Evolutionary conservation across 1,139 yeast genomes (phyloP), one percentile per base, ranked within the genome.

Genomic region (Geotrichum citri-aurantii): DNA sequence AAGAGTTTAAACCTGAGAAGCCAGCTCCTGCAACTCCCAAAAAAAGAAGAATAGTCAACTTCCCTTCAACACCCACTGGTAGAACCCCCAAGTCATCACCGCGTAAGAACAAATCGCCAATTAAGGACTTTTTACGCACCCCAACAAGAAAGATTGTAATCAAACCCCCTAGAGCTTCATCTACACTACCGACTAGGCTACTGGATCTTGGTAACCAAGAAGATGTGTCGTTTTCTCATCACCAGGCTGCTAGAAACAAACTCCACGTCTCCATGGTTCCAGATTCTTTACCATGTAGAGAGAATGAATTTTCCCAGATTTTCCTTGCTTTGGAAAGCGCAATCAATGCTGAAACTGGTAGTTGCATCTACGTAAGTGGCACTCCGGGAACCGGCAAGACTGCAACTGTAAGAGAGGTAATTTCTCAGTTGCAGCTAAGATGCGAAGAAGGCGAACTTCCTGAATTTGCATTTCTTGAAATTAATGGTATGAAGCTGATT

Each of bases 371-470:
- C 68, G 84, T 93, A 6, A 89, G 97, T 72, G 99, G 99, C 1
- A 91, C 97, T 0, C 99, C 99, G 0, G 99, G 99, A 11, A 92
- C 95, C 3, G 99, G 99, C 14, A 93, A 93, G 70, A 93, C 99
- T 0, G 95, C 96, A 6, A 93, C 98, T 0, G 85, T 93, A 2
- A 76, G 96, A 60, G 96, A 91, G 66, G 98, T 88, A 0, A 80
- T 95, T 50, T 79, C 81, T 29, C 91, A 87, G 66, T 74, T 93
- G 58, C 78, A 75, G 61, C 69, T 66, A 26, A 70, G 71, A 57
- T 70, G 61, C 40, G 68, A 67, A 23, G 75, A 76, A 21, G 81
- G 79, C 2, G 84, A 80, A 56, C 68, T 86, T 37, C 76, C 79
- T 17, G 77, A 77, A 14, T 92, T 93, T 69, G 82, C 84, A 55